Conservation (phyloP, 208 protist species). For the Leptomonas pyrrhocoris region DNA sequence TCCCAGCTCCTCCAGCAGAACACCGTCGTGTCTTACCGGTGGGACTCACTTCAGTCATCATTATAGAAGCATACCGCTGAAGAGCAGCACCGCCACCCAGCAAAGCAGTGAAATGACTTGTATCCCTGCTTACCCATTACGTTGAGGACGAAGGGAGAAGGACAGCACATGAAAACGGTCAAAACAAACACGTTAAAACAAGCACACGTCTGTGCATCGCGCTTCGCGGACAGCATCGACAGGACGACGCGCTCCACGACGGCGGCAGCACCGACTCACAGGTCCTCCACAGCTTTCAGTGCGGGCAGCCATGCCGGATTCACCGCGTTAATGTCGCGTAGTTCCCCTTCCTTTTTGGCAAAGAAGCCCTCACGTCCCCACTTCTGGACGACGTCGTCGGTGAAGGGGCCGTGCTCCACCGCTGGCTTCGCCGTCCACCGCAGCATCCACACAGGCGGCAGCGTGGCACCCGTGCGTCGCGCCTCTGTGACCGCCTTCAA, state of each 20-base stretch:
- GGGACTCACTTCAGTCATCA: too few species aligned
- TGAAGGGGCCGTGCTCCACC: constrained; percentile 38
- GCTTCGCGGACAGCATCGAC: too few species aligned
- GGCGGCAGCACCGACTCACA: not conserved
- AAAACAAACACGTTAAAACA: too few species aligned
- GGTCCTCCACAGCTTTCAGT: not conserved
- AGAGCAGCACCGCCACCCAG: too few species aligned
- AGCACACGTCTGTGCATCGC: too few species aligned
- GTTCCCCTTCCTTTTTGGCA: constrained; percentile 34
- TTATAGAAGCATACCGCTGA: too few species aligned
- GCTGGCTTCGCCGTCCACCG: constrained; percentile 32
- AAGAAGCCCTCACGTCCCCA: constrained; percentile 46
- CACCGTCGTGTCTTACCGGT: too few species aligned
- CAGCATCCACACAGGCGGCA: constrained; percentile 39
- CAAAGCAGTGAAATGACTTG: too few species aligned
- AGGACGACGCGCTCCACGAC: not conserved
- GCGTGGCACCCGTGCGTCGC: constrained; percentile 3
- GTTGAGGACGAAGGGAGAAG: too few species aligned
- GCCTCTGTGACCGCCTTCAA: constrained; percentile 33
- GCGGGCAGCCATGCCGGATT: constrained; percentile 15
- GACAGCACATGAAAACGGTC: too few species aligned
- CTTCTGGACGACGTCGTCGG: constrained; percentile 25
- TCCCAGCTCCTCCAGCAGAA: too few species aligned
- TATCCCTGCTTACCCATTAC: too few species aligned
- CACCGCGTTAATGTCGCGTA: constrained; percentile 34